Evolutionary conservation across 306 rosid genomes (phyloP).

Genomic region (Cucumis hystrix): DNA sequence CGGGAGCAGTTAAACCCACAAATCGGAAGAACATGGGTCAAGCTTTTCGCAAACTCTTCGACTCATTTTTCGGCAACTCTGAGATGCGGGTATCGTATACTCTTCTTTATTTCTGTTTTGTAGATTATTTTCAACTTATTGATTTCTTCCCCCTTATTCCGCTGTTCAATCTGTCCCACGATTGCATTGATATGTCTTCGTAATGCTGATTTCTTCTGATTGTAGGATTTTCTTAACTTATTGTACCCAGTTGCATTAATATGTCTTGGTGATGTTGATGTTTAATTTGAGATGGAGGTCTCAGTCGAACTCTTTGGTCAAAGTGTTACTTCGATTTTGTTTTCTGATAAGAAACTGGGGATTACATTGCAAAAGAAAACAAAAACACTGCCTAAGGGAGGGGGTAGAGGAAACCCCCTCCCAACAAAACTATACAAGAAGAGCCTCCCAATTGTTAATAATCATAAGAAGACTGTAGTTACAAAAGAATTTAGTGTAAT

Average conservation of each 20-base stretch:
- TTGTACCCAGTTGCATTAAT: neutral
- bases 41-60: conserved; percentile 53
- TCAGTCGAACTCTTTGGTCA: neutral
- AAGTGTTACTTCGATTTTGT: neutral
- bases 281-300: neutral
- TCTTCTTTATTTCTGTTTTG: neutral
- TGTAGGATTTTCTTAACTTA: neutral
- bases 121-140: neutral
- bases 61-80: conserved; percentile 42
- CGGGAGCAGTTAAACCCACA: neutral
- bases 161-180: neutral
- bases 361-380: too few relatives aligned
- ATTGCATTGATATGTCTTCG: neutral
- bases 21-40: conserved; percentile 30
- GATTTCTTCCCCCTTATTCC: neutral
- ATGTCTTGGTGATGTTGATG: neutral
- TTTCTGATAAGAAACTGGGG: neutral
- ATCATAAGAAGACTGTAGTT: too few relatives aligned
- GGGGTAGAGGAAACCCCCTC: too few relatives aligned
- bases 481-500: too few relatives aligned
- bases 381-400: too few relatives aligned
- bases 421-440: too few relatives aligned
- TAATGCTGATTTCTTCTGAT: neutral
- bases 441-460: too few relatives aligned
- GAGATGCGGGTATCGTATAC: conserved; percentile 42